Evolutionary conservation across 1,284 basidiomycete species (phyloP).

Genomic region (Cystobasidiaceae sp.): DNA sequence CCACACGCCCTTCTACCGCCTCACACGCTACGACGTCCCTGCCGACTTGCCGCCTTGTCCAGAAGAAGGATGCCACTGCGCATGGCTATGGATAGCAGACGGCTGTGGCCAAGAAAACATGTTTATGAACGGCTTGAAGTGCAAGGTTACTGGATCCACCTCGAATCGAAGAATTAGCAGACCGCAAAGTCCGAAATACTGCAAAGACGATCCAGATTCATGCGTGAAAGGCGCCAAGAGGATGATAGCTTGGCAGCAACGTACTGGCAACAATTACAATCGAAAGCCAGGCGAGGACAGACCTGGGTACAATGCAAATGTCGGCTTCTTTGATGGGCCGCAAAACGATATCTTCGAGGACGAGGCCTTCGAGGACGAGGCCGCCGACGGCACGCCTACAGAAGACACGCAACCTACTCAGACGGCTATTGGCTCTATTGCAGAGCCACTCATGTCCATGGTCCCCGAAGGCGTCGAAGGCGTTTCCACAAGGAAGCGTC

Average conservation of each 20-base stretch:
- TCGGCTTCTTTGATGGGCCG: slow-evolving; percentile 9
- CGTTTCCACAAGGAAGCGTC: not conserved
- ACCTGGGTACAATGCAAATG: slow-evolving; percentile 10
- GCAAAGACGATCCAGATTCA: slow-evolving; percentile 6
- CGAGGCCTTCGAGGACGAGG: not conserved
- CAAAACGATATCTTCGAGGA: slow-evolving; percentile 25
- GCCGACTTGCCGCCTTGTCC: slow-evolving; percentile 10
- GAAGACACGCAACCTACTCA: not conserved
- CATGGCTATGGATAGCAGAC: slow-evolving; percentile 20
- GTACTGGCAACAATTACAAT: slow-evolving; percentile 4
- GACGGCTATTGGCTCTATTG: not conserved
- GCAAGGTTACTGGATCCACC: slow-evolving; percentile 3
- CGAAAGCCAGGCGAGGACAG: not conserved
- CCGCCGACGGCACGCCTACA: no score
- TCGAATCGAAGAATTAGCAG: not conserved
- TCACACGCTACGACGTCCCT: slow-evolving; percentile 7
- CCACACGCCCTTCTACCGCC: slow-evolving; percentile 14
- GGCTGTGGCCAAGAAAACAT: slow-evolving; percentile 25
- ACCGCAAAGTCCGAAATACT: slow-evolving; percentile 10
- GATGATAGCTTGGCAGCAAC: slow-evolving; percentile 13
- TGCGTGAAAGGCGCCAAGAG: slow-evolving; percentile 21
- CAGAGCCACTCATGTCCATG: not conserved
- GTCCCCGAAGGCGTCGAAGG: not conserved
- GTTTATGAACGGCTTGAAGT: slow-evolving; percentile 5
- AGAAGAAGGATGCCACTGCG: slow-evolving; percentile 20